Evolutionary conservation across 495 filamentous ascomycete species (phyloP).

Genomic region (Trichoderma virens): DNA sequence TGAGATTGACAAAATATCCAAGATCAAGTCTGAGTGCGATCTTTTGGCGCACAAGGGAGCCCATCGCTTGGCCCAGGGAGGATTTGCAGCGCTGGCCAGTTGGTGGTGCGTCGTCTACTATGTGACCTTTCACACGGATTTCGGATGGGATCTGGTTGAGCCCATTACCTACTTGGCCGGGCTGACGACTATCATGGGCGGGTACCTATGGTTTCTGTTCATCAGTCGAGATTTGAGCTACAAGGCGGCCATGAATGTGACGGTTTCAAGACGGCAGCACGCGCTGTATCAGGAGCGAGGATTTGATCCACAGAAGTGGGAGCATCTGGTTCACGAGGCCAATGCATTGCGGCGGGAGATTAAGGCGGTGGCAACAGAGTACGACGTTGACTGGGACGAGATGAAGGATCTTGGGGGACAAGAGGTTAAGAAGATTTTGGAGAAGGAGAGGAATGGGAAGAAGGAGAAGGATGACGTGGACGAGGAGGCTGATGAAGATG

Average conservation of each 20-base stretch:
- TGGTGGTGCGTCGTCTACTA: conserved; percentile 80
- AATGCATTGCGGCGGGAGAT: conserved; percentile 77
- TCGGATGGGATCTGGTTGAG: conserved; percentile 89
- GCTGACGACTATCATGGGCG: conserved; percentile 73
- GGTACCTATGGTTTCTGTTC: conserved; percentile 91
- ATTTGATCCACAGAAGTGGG: conserved; percentile 72
- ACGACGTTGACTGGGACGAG: conserved; percentile 95
- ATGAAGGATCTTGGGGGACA: conserved; percentile 65
- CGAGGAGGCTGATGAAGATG: conserved; percentile 41
- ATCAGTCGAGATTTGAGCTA: conserved; percentile 86
- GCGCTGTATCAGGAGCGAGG: conserved; percentile 67
- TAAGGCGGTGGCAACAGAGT: conserved; percentile 71
- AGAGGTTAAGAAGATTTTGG: conserved; percentile 61
- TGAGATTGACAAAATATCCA: conserved; percentile 57
- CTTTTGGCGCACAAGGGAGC: conserved; percentile 63
- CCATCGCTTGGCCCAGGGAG: conserved; percentile 70
- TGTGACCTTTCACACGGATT: conserved; percentile 67
- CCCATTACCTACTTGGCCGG: conserved; percentile 84
- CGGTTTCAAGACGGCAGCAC: conserved; percentile 68
- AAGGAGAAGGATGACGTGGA: conserved; percentile 32
- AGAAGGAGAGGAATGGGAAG: conserved; percentile 41
- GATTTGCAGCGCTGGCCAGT: conserved; percentile 58
- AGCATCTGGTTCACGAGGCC: conserved; percentile 68
- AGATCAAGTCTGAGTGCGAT: conserved; percentile 79
- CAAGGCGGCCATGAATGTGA: conserved; percentile 75